These are phyloP conservation scores for Kazachstania viticola DNA, from an alignment of 805 yeast species.

Conservation along the genomic window DNA sequence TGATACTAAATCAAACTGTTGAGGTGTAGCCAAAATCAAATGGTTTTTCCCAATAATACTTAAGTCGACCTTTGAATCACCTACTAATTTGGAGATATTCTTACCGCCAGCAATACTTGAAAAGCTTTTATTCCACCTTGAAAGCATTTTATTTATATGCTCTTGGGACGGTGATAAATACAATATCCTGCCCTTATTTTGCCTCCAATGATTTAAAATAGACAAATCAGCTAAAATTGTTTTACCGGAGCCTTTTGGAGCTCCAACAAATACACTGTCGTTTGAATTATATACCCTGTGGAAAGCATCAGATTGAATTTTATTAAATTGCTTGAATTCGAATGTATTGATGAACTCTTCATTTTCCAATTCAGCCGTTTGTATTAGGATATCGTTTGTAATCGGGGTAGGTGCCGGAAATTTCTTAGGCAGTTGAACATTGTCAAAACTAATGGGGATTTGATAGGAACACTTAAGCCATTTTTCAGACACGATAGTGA, in stretches of 20 bases:
- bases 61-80: slow-evolving; percentile 43
- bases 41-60: slow-evolving; percentile 48
- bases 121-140: slow-evolving; percentile 44
- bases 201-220: slow-evolving; percentile 59
- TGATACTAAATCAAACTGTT: slow-evolving; percentile 60
- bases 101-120: slow-evolving; percentile 45
- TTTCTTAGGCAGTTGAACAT: slow-evolving; percentile 18
- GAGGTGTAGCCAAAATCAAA: slow-evolving; percentile 66
- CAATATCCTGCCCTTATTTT: slow-evolving; percentile 56
- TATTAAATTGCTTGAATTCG: slow-evolving; percentile 47
- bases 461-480: slow-evolving; percentile 73
- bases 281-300: slow-evolving; percentile 44
- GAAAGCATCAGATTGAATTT: slow-evolving; percentile 63
- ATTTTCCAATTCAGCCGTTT: slow-evolving; percentile 37
- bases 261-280: slow-evolving; percentile 54
- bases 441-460: slow-evolving; percentile 38
- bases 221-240: slow-evolving; percentile 64
- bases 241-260: slow-evolving; percentile 69
- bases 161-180: slow-evolving; percentile 59
- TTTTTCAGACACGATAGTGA: slow-evolving; percentile 61
- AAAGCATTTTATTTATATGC: slow-evolving; percentile 35
- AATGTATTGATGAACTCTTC: slow-evolving; percentile 38
- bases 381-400: slow-evolving; percentile 29
- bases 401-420: slow-evolving; percentile 20
- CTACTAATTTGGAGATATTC: slow-evolving; percentile 40